Evolutionary conservation across 2,329 filamentous ascomycete species (phyloP), one percentile per base, ranked within the genome.

Genomic region (Alternaria alternata): DNA sequence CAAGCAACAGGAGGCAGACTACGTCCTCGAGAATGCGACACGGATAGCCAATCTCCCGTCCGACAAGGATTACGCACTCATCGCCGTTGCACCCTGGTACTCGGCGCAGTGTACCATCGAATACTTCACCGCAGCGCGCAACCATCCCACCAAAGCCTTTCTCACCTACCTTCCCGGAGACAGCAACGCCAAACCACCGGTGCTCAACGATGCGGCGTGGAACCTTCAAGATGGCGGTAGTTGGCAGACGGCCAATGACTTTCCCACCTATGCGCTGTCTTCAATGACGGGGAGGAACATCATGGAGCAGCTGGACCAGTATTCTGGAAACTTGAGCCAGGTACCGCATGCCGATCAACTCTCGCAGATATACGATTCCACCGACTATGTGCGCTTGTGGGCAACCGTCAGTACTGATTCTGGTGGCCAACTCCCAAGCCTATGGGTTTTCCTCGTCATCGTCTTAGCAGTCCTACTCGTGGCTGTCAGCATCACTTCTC

Each of bases 81-180:
- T 97, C 68, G 94, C 91, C 28, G 81, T 97, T 54, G 94, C 92
- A 24, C 94, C 94, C 28, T 98, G 94, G 94, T 88, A 93, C 69
- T 91, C 85, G 63, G 81, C 85, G 7, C 81, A 87, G 26, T 99
- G 94, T 75, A 91, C 92, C 12, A 79, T 84, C 56, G 86, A 89
- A 44, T 97, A 93, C 75, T 84, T 98, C 47, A 79, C 84, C 18
- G 81, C 82, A 12, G 85, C 85, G 20, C 85, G 86, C n/a, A 87
- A 89, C 66, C 84, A 87, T 24, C 52, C 67, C 2, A 83, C 90
- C 9, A 85, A 87, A 42, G 85, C 80, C 20, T 82, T 88, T 54
- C 62, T 89, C n/a, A 86, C 88, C 65, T 89, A 84, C 66, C 76
- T 83, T 30, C 82, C 83, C 0, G 77, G 79, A 20, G 79, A 75